Base-by-base conservation (phyloP, 208 protist species). In the Balamuthia mandrillaris region DNA sequence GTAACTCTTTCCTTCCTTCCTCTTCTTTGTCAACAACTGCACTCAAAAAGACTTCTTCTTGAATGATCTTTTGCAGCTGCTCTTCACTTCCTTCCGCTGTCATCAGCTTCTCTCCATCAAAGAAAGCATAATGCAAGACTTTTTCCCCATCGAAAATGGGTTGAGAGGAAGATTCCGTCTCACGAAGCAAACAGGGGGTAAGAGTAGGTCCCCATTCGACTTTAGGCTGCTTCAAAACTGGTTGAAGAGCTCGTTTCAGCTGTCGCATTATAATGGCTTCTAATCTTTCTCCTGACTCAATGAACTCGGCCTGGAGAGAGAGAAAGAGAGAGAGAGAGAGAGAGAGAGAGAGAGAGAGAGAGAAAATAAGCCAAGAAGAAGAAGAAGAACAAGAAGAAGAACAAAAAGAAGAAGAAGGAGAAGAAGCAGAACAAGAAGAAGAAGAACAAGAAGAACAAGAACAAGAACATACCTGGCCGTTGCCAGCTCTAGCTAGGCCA, bases 241-340 rank as follows among this genome's bases (percentile, higher is more conserved):
- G 89, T 56, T 87, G 58, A 12, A 84, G 27, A n/a, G 89, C 86
- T 18, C 63, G 60, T 58, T 87, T 81, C 16, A 91, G 86, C 47
- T 89, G 86, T 2, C 74, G 72, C 61, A 88, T 35, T 24, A 90
- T 61, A 5, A 54, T 84, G 35, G 56, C 60, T 52, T 88, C 61
- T n/a, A 91, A 9, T 9, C 78, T 21, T 37, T 87, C 78, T 10
- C 72, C 66, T 18, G 85, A 65, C 29, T 81, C 83, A 0, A 90
- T 82, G 79, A 87, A 91, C 47, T 87, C 68, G 29, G 86, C 82
- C 6, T 70, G 81, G n/a, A n/a, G n/a, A n/a, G n/a, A n/a, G n/a
- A n/a, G n/a, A n/a, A n/a, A n/a, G n/a, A n/a, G n/a, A n/a, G n/a
- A n/a, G n/a, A n/a, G n/a, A n/a, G n/a, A n/a, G n/a, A n/a, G n/a